Evolutionary conservation across 768 basidiomycete genomes (phyloP), one percentile per base, ranked within the genome.

Genomic region (Neoboletus brunneissimus): DNA sequence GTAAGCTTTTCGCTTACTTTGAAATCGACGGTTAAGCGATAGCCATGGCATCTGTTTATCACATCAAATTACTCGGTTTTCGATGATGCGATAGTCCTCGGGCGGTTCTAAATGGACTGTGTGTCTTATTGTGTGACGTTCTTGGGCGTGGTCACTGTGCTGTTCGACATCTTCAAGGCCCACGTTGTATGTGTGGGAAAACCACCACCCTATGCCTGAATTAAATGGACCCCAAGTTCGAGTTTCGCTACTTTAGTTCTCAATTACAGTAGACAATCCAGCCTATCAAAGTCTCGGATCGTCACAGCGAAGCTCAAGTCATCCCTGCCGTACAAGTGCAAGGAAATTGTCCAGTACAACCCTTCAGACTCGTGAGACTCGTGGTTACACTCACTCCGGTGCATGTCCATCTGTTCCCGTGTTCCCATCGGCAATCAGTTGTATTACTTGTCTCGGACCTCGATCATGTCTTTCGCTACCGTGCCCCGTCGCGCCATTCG

Each of bases 381-480:
- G 38, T 40, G n/a, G 16, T n/a, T 40, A 11, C 38, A 11, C 38
- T 20, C 20, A n/a, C 10, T 32, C 31, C 31, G 12, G 5, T 34
- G 34, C 5, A 5, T 34, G 15, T 11, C n/a, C 10, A 16, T 35
- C 15, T 5, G 15, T 35, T 16, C 38, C 8, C 9, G 38, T 40
- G 38, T n/a, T 40, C 18, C 38, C 38, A 40, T 20, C 10, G 8
- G 9, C 38, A 8, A n/a, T 20, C 10, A 20, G 38, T 40, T 10
- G 38, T 40, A 20, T 40, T 40, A 4, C n/a, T 40, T 40, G 38
- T 40, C 18, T n/a, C 25, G 25, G 27, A 46, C 45, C 12, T 20
- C 16, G 37, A 49, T 34, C 57, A 70, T 71, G 69, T 61, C 58
- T 20, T 61, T 65, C 27, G 15, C 38, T 25, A 42, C 52, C 5